phyloP scores from a whole-genome alignment of 345 rosid species.

The Eucalyptus cloeziana region DNA sequence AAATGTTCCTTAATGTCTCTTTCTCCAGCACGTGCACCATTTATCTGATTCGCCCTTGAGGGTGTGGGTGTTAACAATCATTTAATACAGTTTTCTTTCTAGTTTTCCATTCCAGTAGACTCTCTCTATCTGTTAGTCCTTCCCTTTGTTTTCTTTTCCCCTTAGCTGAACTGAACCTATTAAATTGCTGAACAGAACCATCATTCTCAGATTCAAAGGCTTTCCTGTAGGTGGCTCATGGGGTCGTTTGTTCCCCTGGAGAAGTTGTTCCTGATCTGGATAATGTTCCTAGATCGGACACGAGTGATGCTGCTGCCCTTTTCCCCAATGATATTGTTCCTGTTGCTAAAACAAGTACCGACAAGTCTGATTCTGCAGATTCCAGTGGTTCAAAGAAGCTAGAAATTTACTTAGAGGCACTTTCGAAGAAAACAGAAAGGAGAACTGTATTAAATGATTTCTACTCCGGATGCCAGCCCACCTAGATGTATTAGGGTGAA shows the following conservation, averaged over 20 bases:
- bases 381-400: conserved; percentile 1
- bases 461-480: background rate
- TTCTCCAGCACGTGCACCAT: background rate
- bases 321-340: background rate
- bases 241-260: background rate
- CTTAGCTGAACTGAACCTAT: background rate
- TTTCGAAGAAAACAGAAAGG: conserved; percentile 38
- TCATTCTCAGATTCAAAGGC: background rate
- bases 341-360: background rate
- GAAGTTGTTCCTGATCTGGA: background rate
- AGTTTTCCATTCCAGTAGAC: background rate
- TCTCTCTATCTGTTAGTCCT: background rate
- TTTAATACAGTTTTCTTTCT: background rate
- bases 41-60: background rate
- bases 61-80: background rate
- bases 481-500: background rate
- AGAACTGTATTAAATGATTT: too few relatives aligned
- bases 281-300: background rate
- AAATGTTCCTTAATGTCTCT: background rate
- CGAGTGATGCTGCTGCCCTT: background rate
- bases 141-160: background rate
- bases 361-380: background rate
- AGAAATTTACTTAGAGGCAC: conserved; percentile 18
- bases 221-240: background rate
- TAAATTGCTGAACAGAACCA: background rate